Percentiles rank a stretch among this genome's conserved stretches.
phyloP scores from a whole-genome alignment of 179 eudicot species.

The Beta lomatogona region DNA sequence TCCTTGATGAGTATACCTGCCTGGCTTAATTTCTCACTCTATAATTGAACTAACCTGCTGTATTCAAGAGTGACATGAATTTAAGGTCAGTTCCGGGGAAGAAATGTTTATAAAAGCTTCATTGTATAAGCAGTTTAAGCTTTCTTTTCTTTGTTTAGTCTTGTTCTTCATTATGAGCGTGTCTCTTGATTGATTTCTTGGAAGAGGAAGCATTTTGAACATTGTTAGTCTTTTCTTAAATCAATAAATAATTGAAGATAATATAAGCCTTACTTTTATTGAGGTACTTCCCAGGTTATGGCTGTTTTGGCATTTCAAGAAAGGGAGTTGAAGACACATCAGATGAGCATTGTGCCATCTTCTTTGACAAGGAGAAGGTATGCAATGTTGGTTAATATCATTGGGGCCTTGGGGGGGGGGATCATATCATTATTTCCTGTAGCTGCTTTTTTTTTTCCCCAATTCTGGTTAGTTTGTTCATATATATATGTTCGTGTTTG shows the following conservation, averaged over 20 bases:
- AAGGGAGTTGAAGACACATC: constrained; percentile 84
- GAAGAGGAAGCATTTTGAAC: not conserved
- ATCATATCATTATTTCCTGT: not conserved
- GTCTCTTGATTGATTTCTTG: no score
- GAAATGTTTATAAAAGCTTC: no score
- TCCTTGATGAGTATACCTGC: no score
- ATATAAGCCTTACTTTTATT: constrained; percentile 4
- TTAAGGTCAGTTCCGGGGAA: no score
- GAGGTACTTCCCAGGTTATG: constrained; percentile 54
- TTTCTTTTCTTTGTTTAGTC: no score
- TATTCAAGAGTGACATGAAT: no score
- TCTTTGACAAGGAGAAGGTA: constrained; percentile 94
- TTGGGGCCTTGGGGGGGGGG: no score
- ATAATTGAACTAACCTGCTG: no score
- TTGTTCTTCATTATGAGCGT: no score
- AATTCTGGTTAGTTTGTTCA: not conserved
- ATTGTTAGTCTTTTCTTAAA: not conserved
- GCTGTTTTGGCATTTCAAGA: constrained; percentile 89
- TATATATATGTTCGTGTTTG: constrained; percentile 15
- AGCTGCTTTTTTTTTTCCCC: not conserved
- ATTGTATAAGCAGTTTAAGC: no score
- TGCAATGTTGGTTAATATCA: not conserved
- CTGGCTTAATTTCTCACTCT: no score
- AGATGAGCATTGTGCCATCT: constrained; percentile 86
- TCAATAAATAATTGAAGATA: not conserved